Percentiles rank a stretch among this genome's conserved stretches.
These are phyloP conservation scores for Alternaria incomplexa DNA, from an alignment of 2,329 filamentous ascomycete species.

Conservation along the genomic window DNA sequence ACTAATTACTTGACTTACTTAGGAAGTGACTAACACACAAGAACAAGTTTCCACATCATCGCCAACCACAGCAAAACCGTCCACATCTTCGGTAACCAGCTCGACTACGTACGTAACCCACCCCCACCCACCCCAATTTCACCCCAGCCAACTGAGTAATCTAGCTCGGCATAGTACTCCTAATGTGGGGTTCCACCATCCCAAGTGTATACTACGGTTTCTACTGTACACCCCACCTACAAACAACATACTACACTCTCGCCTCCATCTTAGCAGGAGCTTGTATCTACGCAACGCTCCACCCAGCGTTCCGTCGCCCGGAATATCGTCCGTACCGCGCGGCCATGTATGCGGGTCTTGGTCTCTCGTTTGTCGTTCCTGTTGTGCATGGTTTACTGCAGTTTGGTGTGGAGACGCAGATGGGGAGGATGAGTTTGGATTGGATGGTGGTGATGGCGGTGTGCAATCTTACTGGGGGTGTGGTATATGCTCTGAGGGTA, in stretches of 20 bases:
- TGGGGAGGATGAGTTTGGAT: conserved; percentile 21
- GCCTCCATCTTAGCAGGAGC: neutral
- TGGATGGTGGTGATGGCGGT: conserved; percentile 23
- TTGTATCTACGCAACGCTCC: conserved; percentile 1
- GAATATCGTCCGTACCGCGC: neutral
- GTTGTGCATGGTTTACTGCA: conserved; percentile 1
- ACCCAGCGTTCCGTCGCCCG: neutral
- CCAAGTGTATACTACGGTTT: conserved; percentile 1
- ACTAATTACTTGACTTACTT: too few species aligned
- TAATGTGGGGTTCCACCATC: conserved; percentile 4
- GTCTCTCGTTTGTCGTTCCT: neutral
- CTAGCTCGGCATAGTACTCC: neutral
- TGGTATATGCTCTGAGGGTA: neutral
- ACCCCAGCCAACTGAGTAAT: neutral
- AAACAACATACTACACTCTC: neutral
- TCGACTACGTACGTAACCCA: neutral
- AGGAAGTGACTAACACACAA: neutral
- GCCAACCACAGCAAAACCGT: neutral
- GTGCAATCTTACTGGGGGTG: conserved; percentile 11
- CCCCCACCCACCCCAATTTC: too few species aligned
- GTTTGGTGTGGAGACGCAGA: conserved; percentile 22
- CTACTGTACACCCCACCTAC: neutral
- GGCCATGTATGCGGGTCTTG: neutral
- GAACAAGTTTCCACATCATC: neutral
- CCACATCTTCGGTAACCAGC: neutral